Evolutionary conservation across 2,329 filamentous ascomycete species (phyloP).

Genomic region (Botryotinia calthae): DNA sequence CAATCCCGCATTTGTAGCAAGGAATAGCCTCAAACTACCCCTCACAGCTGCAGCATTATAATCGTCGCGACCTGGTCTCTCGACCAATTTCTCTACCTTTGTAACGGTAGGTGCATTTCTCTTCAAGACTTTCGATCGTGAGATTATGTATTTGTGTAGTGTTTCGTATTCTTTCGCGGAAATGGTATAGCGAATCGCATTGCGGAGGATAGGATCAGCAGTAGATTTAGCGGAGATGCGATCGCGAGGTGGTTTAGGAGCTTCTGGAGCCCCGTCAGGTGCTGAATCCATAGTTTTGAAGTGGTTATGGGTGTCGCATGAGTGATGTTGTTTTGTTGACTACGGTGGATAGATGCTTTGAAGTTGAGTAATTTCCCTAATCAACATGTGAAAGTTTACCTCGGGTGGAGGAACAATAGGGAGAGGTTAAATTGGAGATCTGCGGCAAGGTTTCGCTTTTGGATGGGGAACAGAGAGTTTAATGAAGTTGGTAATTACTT

Average conservation of each 20-base stretch:
- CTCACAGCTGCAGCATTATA: constrained; percentile 69
- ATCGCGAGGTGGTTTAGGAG: constrained; percentile 25
- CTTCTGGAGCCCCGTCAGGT: constrained; percentile 24
- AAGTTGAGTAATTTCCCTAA: background rate
- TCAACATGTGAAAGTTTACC: constrained; percentile 20
- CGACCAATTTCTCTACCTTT: constrained; percentile 48
- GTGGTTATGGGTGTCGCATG: constrained; percentile 12
- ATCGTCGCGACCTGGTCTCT: constrained; percentile 49
- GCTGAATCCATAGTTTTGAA: constrained; percentile 26
- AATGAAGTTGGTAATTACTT: background rate
- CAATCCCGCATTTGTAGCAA: constrained; percentile 60
- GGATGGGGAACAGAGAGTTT: background rate
- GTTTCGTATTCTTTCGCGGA: constrained; percentile 80
- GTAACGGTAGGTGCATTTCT: constrained; percentile 55
- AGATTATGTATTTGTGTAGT: constrained; percentile 79
- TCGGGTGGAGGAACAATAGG: constrained; percentile 7
- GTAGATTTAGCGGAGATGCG: constrained; percentile 37
- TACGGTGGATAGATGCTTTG: background rate
- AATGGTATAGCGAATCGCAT: constrained; percentile 83
- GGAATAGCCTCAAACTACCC: constrained; percentile 68
- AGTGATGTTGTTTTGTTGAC: background rate
- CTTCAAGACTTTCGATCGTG: constrained; percentile 60
- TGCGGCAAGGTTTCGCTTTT: background rate
- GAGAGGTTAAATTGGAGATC: constrained; percentile 16
- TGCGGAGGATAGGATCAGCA: constrained; percentile 72